Conservation (phyloP, 345 rosid genomes). For the Eucalyptus pauciflora region DNA sequence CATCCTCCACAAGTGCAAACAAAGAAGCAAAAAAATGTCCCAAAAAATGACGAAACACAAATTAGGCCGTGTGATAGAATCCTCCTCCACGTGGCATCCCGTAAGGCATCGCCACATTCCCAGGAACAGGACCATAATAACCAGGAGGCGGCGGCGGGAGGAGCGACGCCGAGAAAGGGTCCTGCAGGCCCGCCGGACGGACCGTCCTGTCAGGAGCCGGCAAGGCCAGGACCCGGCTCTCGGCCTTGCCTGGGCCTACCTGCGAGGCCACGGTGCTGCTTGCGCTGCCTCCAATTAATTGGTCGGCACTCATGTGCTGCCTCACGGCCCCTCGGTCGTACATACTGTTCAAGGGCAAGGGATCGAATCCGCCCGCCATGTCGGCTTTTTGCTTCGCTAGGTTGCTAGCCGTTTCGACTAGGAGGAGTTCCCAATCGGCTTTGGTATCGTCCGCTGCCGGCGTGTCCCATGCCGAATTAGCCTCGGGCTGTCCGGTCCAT, state of each 20-base stretch:
- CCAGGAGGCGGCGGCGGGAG: conserved; percentile 38
- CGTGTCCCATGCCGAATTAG: conserved; percentile 53
- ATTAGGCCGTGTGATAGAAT: not conserved
- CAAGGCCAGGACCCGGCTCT: conserved; percentile 37
- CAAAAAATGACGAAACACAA: not conserved
- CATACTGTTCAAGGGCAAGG: conserved; percentile 61
- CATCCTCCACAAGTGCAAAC: not conserved
- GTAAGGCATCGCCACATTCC: conserved; percentile 17
- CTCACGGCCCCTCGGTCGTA: conserved; percentile 75
- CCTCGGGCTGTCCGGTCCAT: conserved; percentile 22
- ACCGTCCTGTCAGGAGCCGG: conserved; percentile 62
- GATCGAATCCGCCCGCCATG: conserved; percentile 56
- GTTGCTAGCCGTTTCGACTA: conserved; percentile 69
- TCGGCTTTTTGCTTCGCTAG: conserved; percentile 54
- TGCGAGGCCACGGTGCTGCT: conserved; percentile 39
- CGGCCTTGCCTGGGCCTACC: conserved; percentile 20
- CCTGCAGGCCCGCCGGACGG: conserved; percentile 20
- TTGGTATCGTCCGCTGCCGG: conserved; percentile 74
- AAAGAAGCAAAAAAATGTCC: not conserved
- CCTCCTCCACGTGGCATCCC: conserved; percentile 1
- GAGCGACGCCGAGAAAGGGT: conserved; percentile 47
- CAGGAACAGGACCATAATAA: conserved; percentile 10
- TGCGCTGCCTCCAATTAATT: conserved; percentile 37
- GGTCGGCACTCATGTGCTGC: conserved; percentile 54
- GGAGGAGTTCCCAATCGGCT: conserved; percentile 83